Percentiles rank a stretch among this genome's conserved stretches.
Evolutionary conservation across 805 yeast species (phyloP).

Genomic region (Pachysolen tannophilus): DNA sequence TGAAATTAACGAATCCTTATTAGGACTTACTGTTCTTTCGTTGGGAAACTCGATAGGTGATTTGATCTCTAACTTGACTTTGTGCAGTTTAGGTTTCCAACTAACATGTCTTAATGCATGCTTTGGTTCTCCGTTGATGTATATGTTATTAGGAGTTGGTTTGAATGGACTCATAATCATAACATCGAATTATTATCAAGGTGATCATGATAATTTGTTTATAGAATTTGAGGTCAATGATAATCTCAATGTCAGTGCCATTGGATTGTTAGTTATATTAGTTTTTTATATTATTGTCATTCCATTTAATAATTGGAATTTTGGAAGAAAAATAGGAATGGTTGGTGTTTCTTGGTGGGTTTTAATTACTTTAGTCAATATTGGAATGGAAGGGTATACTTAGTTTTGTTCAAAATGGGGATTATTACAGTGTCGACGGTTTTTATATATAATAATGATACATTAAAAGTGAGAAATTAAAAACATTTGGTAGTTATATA

Average conservation of each 20-base stretch:
- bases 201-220: background rate
- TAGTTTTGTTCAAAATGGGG: no score
- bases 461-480: no score
- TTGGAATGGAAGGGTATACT: slow-evolving; percentile 8
- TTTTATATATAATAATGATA: no score
- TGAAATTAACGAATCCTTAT: slow-evolving; percentile 35
- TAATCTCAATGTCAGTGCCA: slow-evolving; percentile 28
- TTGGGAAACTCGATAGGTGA: slow-evolving; percentile 46
- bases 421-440: no score
- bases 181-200: no score
- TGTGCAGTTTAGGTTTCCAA: slow-evolving; percentile 28
- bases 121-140: slow-evolving; percentile 44
- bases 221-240: slow-evolving; percentile 30
- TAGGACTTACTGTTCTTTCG: slow-evolving; percentile 41
- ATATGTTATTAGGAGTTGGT: slow-evolving; percentile 43
- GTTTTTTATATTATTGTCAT: slow-evolving; percentile 29
- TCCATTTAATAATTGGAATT: slow-evolving; percentile 38
- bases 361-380: slow-evolving; percentile 14
- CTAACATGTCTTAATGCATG: slow-evolving; percentile 43
- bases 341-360: slow-evolving; percentile 24
- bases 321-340: slow-evolving; percentile 33
- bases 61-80: slow-evolving; percentile 38
- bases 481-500: no score
- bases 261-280: slow-evolving; percentile 32
- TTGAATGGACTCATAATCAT: slow-evolving; percentile 30